Conservation (phyloP, 495 filamentous ascomycete species). For the Penicillium argentinense region DNA sequence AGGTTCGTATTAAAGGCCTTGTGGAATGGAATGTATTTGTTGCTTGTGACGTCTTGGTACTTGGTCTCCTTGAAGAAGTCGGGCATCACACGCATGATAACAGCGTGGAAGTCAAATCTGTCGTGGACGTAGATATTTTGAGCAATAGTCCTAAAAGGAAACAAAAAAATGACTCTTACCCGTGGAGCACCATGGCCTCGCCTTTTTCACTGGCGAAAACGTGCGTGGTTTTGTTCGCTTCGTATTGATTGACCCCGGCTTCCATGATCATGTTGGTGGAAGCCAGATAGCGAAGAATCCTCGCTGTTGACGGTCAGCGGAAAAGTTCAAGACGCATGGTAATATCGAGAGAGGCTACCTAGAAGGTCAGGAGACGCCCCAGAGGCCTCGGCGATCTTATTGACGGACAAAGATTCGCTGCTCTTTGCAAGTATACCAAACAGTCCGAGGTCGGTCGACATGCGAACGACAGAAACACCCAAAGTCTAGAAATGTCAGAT, state of each 20-base stretch:
- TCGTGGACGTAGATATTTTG: neutral
- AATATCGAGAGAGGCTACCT: too few relatives aligned
- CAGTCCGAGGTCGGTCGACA: constrained; percentile 36
- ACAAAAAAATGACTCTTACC: constrained; percentile 15
- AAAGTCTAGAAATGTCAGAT: constrained; percentile 17
- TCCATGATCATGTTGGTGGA: constrained; percentile 39
- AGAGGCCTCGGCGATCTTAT: constrained; percentile 29
- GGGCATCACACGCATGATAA: constrained; percentile 30
- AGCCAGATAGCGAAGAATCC: constrained; percentile 47
- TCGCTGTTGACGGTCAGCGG: constrained; percentile 28
- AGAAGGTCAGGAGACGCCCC: constrained; percentile 30
- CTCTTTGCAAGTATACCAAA: constrained; percentile 30
- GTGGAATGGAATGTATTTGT: constrained; percentile 37
- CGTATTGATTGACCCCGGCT: constrained; percentile 30
- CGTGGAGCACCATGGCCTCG: constrained; percentile 32
- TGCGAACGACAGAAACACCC: constrained; percentile 20
- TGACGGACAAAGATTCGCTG: constrained; percentile 23
- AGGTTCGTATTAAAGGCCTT: constrained; percentile 42
- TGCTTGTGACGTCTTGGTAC: constrained; percentile 40
- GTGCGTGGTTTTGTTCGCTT: constrained; percentile 31
- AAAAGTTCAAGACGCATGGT: too few relatives aligned
- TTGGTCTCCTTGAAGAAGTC: constrained; percentile 38
- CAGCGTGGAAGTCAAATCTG: constrained; percentile 37
- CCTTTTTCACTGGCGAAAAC: constrained; percentile 25
- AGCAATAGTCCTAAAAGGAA: neutral